Evolutionary conservation across 2,329 filamentous ascomycete species (phyloP).

Genomic region (Ampelomyces quisqualis): DNA sequence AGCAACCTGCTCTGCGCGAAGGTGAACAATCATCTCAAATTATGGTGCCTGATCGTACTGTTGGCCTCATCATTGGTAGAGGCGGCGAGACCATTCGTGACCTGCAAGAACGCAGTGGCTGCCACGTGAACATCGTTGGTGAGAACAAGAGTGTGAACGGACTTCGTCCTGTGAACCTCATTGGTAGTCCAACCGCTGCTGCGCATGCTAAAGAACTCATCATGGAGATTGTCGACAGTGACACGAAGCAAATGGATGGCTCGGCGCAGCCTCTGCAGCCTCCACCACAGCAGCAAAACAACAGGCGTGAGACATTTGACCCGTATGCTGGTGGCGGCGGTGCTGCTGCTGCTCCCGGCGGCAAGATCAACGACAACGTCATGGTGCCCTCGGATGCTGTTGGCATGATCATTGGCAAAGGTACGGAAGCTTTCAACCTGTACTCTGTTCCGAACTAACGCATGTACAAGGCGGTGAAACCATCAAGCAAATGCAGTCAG

Average conservation of each 20-base stretch:
- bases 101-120: conserved; percentile 86
- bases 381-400: conserved; percentile 87
- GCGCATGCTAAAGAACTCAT: conserved; percentile 82
- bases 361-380: conserved; percentile 77
- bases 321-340: conserved; percentile 45
- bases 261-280: conserved; percentile 16
- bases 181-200: conserved; percentile 73
- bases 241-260: conserved; percentile 58
- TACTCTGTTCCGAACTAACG: conserved; percentile 16
- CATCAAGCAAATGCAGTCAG: conserved; percentile 89
- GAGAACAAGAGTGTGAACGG: conserved; percentile 93
- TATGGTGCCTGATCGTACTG: conserved; percentile 91
- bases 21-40: conserved; percentile 87
- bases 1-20: conserved; percentile 61
- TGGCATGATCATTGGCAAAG: conserved; percentile 95
- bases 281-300: conserved; percentile 18
- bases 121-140: conserved; percentile 91
- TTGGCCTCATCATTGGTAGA: conserved; percentile 90
- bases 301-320: conserved; percentile 43
- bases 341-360: conserved; percentile 45
- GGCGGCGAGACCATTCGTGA: conserved; percentile 92
- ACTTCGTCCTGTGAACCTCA: conserved; percentile 84
- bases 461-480: conserved; percentile 69
- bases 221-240: conserved; percentile 91
- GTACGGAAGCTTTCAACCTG: conserved; percentile 31